Percentiles rank a stretch among this genome's conserved stretches.
These are phyloP conservation scores for Carallia brachiata DNA, from an alignment of 345 rosid species.

Conservation along the genomic window DNA sequence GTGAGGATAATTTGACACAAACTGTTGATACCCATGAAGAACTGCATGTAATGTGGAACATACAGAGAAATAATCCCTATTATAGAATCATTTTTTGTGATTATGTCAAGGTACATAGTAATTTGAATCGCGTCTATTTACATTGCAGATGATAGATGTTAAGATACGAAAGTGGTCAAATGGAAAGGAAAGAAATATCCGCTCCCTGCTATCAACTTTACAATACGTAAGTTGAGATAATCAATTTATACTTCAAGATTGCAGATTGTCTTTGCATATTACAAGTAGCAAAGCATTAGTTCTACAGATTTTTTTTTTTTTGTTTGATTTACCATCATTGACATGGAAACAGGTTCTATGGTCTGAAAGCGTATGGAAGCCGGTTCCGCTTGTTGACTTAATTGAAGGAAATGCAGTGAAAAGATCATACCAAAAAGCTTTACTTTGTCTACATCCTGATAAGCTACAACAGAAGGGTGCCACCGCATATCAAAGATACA, in stretches of 20 bases:
- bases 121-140: neutral
- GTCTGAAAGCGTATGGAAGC: conserved; percentile 86
- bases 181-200: conserved; percentile 85
- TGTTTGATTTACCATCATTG: too few relatives aligned
- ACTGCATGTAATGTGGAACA: conserved; percentile 40
- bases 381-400: conserved; percentile 80
- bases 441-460: conserved; percentile 89
- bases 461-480: conserved; percentile 91
- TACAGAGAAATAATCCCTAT: neutral
- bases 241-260: neutral
- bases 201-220: conserved; percentile 86
- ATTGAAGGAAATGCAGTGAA: conserved; percentile 84
- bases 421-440: conserved; percentile 82
- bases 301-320: neutral
- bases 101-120: conserved; percentile 9
- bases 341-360: conserved; percentile 61
- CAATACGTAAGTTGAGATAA: conserved; percentile 63
- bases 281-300: neutral
- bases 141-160: conserved; percentile 55
- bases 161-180: conserved; percentile 69
- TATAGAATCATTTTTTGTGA: neutral
- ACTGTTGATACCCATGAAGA: conserved; percentile 36
- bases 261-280: neutral
- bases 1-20: conserved; percentile 32
- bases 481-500: conserved; percentile 59